Base-by-base conservation (phyloP, 345 rosid species). In the Sonneratia caseolaris region DNA sequence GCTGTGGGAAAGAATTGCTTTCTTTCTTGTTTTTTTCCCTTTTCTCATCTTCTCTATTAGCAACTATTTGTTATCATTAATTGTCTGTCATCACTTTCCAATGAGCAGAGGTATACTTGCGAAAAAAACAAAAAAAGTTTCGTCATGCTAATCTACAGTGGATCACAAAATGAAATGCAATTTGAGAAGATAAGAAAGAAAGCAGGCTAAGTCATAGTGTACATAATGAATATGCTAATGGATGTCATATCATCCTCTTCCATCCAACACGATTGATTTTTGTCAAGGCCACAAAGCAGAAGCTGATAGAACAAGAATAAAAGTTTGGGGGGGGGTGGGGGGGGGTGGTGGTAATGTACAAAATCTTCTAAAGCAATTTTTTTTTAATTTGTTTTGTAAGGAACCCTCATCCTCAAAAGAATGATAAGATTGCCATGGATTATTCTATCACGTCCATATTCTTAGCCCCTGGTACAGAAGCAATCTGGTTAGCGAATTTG, bases 191-290 rank as follows among this genome's bases (percentile, higher is more conserved):
- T 27, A 70, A 57, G 55, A 40, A 69, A 27, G 55, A 40, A 69
- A 27, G 55, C 45, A 48, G 24, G 3, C 27, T 22, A 40, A 77
- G 59, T 55, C 70, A 67, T 24, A 74, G 49, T 71, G 76, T 81
- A 74, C 73, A 68, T 71, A 66, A 70, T 66, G 80, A 75, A 72
- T 71, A 73, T 71, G 42, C 22, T 71, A 70, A 67, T 70, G 72
- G 82, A 72, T 76, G 80, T 83, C 65, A 67, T 81, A 76, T 59
- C 71, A 55, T 55, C 66, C 73, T 70, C 75, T 66, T 82, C 72
- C 74, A 66, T 73, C 68, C 74, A 84, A 69, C 64, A 74, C 73
- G 79, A 73, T 77, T 82, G 78, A 75, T 86, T 83, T 86, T 73
- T 73, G 80, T 70, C 75, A 81, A 84, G 81, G 85, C 82, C 82